phyloP scores from a whole-genome alignment of 306 rosid species.

The Abrus pulchellus region DNA sequence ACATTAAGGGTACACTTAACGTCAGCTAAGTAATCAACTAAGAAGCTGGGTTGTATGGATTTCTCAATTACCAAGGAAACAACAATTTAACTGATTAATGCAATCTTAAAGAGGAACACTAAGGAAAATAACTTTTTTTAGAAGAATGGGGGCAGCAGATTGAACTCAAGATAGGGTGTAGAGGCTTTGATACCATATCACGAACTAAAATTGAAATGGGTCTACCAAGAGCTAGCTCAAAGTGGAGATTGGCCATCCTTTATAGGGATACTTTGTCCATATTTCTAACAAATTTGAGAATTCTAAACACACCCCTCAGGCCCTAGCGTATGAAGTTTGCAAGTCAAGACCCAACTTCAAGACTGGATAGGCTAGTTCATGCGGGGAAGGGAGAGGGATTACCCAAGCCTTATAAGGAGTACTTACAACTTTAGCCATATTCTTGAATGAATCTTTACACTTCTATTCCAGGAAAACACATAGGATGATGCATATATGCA shows the following conservation, averaged over 20 bases:
- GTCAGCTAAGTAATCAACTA: conserved; percentile 25
- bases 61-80: not conserved
- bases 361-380: no score
- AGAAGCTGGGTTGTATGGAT: not conserved
- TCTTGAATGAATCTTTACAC: not conserved
- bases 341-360: no score
- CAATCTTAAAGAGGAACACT: not conserved
- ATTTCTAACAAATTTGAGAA: no score
- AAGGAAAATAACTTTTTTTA: no score
- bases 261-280: no score
- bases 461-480: not conserved
- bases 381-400: no score
- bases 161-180: not conserved
- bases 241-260: not conserved
- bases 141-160: no score
- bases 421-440: no score
- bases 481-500: conserved; percentile 4
- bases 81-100: conserved; percentile 2
- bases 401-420: no score
- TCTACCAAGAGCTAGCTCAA: not conserved
- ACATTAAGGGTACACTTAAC: conserved; percentile 19
- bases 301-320: no score
- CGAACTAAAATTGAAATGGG: not conserved
- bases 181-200: not conserved
- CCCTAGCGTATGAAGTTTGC: no score